Base-by-base conservation (phyloP, 257 asterid species). In the Misopates orontium region DNA sequence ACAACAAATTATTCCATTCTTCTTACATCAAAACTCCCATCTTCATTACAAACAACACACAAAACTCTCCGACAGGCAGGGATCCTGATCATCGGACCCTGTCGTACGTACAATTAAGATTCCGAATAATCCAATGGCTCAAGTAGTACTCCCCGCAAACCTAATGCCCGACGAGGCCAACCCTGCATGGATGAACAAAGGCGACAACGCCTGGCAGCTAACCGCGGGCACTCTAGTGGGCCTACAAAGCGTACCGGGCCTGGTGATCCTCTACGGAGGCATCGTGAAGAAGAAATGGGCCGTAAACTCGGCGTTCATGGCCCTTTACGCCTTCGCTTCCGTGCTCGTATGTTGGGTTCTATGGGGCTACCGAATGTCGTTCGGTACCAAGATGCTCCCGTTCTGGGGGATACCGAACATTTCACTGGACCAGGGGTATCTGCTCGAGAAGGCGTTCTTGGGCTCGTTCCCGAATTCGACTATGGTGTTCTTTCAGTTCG, bases 211-310 rank as follows among this genome's bases (percentile, higher is more conserved):
- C 7, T 84, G 89, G 89, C 89, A 84, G 49, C 71, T 84, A 10
- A 81, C 82, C 3, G 68, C 85, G 1, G 89, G 83, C 1, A 78
- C 89, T 0, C 76, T 83, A 1, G 89, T 83, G 4, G 89, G 89
- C 22, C 82, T 83, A 1, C 89, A 83, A 28, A 76, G 89, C 36
- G 86, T 83, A 4, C 88, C 88, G 1, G 91, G 91, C 2, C 86
- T 82, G 0, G 83, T 84, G 4, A 82, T 84, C 58, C 84, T 84
- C 20, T 84, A 84, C 28, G 88, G 91, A 31, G 80, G 91, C 73
- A 78, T 78, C 2, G 90, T 84, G 4, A 84, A 84, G 71, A 77
- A 82, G 75, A 84, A 84, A 69, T 84, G 90, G 90, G 90, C 91
- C 1, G 80, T 84, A 16, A 84, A 84, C 70, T 85, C 91, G 0